Evolutionary conservation across 2,329 filamentous ascomycete species (phyloP), one percentile per base, ranked within the genome.

Genomic region (Curvularia lunata): DNA sequence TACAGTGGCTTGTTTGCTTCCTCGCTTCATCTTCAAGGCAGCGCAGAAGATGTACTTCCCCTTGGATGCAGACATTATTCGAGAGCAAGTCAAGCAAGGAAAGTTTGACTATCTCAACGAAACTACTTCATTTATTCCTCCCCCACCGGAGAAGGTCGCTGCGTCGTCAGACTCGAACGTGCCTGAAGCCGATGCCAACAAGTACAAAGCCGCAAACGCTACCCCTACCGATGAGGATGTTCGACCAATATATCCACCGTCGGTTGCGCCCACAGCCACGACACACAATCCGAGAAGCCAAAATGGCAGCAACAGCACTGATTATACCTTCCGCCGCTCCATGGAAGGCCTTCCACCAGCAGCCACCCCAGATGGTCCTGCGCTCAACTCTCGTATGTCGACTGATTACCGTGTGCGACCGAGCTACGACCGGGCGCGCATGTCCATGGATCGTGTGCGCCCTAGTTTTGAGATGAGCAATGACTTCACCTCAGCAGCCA

Each of bases 11-110:
- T 94, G 91, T 76, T 80, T 99, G 49, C 87, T 96, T 58, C 95
- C 95, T 10, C 88, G 95, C 25, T 97, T 98, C 76, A 85, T 86
- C 47, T 84, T 91, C 80, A 99, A 99, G 80, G 83, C 88, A 30
- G 79, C 95, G 48, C 95, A 98, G 77, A 99, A 99, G 79, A 90
- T 97, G 53, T 98, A 92, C 79, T 91, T 90, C 77, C 95, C 95
- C 4, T 89, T 90, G 66, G 95, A 99, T 70, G 83, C 97, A 57
- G 95, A 99, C 75, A 96, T 99, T 64, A 88, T 99, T 70, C 91
- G 95, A 47, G 95, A 99, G 77, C 92, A 98, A 80, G 87, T 96
- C 60, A 86, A 86, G 27, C 83, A 88, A 79, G 95, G 95, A 66
- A 88, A 89, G 71, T 98, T 96, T 75, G 87, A 90, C 64, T 86